Base-by-base conservation (phyloP, 2,329 filamentous ascomycete genomes). In the Microdochium paspali region DNA sequence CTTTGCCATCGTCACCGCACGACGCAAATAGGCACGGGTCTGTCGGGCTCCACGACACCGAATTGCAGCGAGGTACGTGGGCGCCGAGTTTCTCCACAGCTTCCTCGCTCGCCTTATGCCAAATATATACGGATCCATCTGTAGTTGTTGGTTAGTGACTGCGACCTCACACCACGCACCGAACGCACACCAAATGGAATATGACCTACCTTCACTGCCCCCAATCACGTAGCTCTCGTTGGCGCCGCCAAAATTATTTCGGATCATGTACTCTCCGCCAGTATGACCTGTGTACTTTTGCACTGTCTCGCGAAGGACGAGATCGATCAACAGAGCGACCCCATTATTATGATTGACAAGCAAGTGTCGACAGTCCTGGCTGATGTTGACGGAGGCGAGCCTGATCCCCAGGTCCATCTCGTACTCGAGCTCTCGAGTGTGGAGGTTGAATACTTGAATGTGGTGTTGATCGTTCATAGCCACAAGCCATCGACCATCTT, bases 211-310 rank as follows among this genome's bases (percentile, higher is more conserved):
- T 76, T 96, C 90, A 58, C 90, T 95, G 10, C 93, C 93, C 58
- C 87, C 91, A 24, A 94, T 74, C 10, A 97, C 85, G 63, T 96
- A 96, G 61, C 85, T 90, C 67, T 96, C 90, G 49, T 87, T 84
- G 1, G 91, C 90, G 26, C 93, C 93, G 18, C 93, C 93, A 66
- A 96, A 93, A 0, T 76, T 72, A 57, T 84, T 87, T 45, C 91
- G 78, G 50, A 98, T 94, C 47, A 96, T 77, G 60, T 73, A 95
- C 2, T 84, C 71, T 47, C 81, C 84, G 52, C 90, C 87, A 40
- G 75, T 78, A 51, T 90, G 85, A 0, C 89, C 90, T 15, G 79
- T 72, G 61, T 87, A 97, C 55, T 76, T 82, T 55, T 85, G 83
- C 4, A 91, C 71, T n/a, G 83, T 72, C 26, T 84, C 80, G 18